These are phyloP conservation scores for Paralagenidium karlingii DNA, from an alignment of 352 stramenopile genomes.

Conservation along the genomic window DNA sequence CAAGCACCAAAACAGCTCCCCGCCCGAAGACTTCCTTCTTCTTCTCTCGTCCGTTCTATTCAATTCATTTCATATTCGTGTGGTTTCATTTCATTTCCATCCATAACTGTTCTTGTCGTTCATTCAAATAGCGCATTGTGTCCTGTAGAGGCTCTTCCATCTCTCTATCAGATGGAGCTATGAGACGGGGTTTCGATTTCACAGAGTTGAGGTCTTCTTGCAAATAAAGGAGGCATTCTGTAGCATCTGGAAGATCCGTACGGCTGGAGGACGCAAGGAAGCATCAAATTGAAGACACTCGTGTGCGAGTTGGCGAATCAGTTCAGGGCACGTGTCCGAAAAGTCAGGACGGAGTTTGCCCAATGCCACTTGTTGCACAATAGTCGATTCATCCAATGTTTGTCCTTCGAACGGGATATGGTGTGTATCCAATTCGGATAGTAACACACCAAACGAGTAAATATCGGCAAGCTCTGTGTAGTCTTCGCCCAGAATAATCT, in stretches of 20 bases:
- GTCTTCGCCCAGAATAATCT: slow-evolving; percentile 17
- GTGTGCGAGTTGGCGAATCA: slow-evolving; percentile 62
- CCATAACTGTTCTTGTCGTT: no score
- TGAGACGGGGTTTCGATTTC: no score
- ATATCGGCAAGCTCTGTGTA: slow-evolving; percentile 71
- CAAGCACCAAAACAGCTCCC: no score
- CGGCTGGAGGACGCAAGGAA: slow-evolving; percentile 43
- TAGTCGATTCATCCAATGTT: slow-evolving; percentile 53
- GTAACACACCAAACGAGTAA: slow-evolving; percentile 64
- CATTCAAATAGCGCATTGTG: no score
- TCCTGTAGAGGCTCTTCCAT: no score
- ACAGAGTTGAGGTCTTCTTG: no score
- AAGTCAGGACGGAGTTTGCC: slow-evolving; percentile 67
- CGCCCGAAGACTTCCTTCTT: no score
- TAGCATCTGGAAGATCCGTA: slow-evolving; percentile 57
- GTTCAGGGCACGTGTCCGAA: slow-evolving; percentile 59
- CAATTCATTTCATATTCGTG: no score
- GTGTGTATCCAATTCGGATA: slow-evolving; percentile 64
- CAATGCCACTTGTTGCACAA: slow-evolving; percentile 68
- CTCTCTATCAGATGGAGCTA: no score
- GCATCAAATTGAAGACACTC: slow-evolving; percentile 76
- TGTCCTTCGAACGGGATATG: slow-evolving; percentile 39
- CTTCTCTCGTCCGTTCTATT: no score
- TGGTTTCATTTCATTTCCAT: no score
- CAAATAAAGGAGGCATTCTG: no score